These are phyloP conservation scores for Oryza longistaminata DNA, from an alignment of 176 grass and related monocot genomes.

Conservation along the genomic window DNA sequence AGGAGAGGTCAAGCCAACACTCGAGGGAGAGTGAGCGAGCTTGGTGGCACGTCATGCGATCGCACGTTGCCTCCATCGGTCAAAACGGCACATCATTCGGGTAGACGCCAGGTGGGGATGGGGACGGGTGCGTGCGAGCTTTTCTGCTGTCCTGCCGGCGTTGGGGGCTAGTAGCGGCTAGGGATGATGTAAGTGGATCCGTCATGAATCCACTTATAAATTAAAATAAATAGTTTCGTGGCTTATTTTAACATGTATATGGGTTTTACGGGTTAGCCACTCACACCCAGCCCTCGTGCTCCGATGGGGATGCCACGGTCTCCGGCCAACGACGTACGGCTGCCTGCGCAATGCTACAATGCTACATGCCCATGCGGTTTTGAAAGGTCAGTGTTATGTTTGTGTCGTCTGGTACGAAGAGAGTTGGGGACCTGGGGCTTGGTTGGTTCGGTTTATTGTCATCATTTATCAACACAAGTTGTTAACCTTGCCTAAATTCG, in stretches of 20 bases:
- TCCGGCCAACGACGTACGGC: not conserved
- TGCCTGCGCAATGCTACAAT: not conserved
- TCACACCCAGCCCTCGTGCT: not conserved
- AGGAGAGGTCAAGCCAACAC: not conserved
- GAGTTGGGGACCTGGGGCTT: not conserved
- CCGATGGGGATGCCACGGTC: not conserved
- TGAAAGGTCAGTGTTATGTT: not conserved
- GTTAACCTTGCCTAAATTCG: no score
- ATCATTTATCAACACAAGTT: no score
- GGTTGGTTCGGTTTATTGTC: no score
- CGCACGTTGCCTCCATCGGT: no score
- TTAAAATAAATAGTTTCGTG: no score
- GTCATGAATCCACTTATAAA: no score
- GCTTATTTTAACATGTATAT: no score
- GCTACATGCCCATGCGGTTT: not conserved
- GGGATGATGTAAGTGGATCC: no score
- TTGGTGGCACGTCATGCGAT: no score
- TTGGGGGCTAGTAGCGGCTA: not conserved
- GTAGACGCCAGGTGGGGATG: not conserved
- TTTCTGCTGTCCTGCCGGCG: constrained; percentile 6
- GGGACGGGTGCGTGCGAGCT: not conserved
- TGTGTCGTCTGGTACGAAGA: not conserved
- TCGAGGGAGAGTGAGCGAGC: not conserved
- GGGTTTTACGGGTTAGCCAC: no score
- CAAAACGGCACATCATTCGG: no score